Percentiles rank a stretch among this genome's conserved stretches.
These are phyloP conservation scores for Tetrapisispora fleetii DNA, from an alignment of 805 yeast species.

Conservation along the genomic window DNA sequence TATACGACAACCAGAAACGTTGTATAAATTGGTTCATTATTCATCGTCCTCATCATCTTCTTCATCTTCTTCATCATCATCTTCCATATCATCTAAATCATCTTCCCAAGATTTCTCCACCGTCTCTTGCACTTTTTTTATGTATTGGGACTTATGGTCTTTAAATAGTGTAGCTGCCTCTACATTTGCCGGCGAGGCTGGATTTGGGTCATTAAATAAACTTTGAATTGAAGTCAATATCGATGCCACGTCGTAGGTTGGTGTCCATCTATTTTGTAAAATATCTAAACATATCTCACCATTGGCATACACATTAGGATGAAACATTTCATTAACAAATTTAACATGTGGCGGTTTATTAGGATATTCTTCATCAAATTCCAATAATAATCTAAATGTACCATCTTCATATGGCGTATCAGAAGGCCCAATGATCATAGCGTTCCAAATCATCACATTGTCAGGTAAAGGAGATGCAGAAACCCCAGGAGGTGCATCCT, in stretches of 20 bases:
- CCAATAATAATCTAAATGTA: constrained; percentile 75
- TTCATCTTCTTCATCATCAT: constrained; percentile 31
- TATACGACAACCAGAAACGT: neutral
- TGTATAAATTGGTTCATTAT: neutral
- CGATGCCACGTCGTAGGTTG: constrained; percentile 94
- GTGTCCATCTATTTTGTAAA: constrained; percentile 95
- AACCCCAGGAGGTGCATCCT: constrained; percentile 96
- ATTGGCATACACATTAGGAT: constrained; percentile 91
- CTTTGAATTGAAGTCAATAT: constrained; percentile 89
- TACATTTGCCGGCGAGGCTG: constrained; percentile 92
- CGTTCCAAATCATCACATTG: constrained; percentile 96
- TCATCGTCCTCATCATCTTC: constrained; percentile 12
- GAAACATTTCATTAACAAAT: constrained; percentile 91
- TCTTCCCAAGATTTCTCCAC: constrained; percentile 94
- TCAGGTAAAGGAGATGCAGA: constrained; percentile 96
- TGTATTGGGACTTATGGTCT: constrained; percentile 89
- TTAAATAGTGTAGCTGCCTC: constrained; percentile 94
- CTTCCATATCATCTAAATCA: constrained; percentile 40
- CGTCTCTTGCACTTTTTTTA: constrained; percentile 84
- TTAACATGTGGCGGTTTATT: constrained; percentile 92
- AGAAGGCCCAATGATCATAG: constrained; percentile 93
- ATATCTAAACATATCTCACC: constrained; percentile 96
- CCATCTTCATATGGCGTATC: constrained; percentile 99
- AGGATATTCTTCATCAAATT: constrained; percentile 95
- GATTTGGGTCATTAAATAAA: constrained; percentile 89